Evolutionary conservation across 2,329 filamentous ascomycete genomes (phyloP).

Genomic region (Niveomyces coronatus): DNA sequence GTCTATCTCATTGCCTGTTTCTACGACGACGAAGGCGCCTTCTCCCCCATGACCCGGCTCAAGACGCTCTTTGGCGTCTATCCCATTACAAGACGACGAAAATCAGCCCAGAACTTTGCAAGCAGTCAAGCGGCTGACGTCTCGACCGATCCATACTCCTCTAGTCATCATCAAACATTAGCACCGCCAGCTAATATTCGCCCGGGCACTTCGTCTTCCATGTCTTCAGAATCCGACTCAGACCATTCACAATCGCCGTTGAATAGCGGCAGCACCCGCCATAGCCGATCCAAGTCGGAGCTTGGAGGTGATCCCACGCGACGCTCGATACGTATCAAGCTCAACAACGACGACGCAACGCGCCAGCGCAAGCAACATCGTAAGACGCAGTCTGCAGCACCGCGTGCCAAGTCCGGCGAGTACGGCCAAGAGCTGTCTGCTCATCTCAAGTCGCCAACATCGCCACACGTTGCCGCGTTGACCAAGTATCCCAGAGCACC

Average conservation of each 20-base stretch:
- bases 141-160: slow-evolving; percentile 13
- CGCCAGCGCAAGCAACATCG: slow-evolving; percentile 65
- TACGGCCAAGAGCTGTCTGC: slow-evolving; percentile 50
- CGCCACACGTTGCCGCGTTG: slow-evolving; percentile 62
- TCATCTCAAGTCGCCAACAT: slow-evolving; percentile 88
- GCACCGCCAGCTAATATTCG: slow-evolving; percentile 17
- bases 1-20: slow-evolving; percentile 76
- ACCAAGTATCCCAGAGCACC: slow-evolving; percentile 88
- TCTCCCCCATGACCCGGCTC: slow-evolving; percentile 67
- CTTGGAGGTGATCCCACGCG: slow-evolving; percentile 53
- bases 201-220: slow-evolving; percentile 43
- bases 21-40: slow-evolving; percentile 68
- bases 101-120: slow-evolving; percentile 25
- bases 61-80: slow-evolving; percentile 48
- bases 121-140: slow-evolving; percentile 32
- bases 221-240: slow-evolving; percentile 63
- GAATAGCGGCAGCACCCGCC: slow-evolving; percentile 28
- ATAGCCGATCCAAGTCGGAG: slow-evolving; percentile 54
- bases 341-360: slow-evolving; percentile 69
- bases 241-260: slow-evolving; percentile 29
- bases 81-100: slow-evolving; percentile 5
- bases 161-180: slow-evolving; percentile 18
- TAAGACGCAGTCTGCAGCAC: slow-evolving; percentile 43
- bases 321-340: slow-evolving; percentile 82
- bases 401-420: slow-evolving; percentile 31